Evolutionary conservation across 1,139 yeast species (phyloP), one percentile per base, ranked within the genome.

Genomic region (Yamadazyma friedrichii): DNA sequence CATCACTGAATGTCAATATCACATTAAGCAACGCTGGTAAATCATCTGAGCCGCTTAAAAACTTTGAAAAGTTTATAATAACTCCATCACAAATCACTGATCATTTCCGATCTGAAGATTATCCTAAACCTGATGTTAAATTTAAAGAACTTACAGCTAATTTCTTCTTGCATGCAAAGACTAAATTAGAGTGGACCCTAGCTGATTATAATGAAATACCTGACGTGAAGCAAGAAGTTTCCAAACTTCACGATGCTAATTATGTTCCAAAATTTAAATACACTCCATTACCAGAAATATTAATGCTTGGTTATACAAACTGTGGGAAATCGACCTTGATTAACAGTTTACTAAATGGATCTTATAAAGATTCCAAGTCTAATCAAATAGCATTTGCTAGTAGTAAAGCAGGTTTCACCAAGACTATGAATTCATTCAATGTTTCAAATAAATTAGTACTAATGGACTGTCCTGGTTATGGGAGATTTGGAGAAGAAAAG

Each of bases 391-490:
- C 87, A 3, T 75, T 59, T 50, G 79, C 78, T 3, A 82, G 84
- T 4, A 71, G 65, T 41, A 67, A 70, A 40, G 88, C 89, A 0
- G 95, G 95, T 1, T 86, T 67, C 54, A 88, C 97, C 1, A 81
- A 83, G 52, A 82, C 93, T 4, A 62, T 88, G 54, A 86, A 85
- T 53, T 82, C 88, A 48, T 88, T 74, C 61, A 84, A 80, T 42
- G 63, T 88, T 15, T 84, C 84, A 1, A 76, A 78, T 36, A 68
- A 74, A 45, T 67, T 88, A 36, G 65, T 88, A 43, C 54, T 88
- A 6, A 76, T 88, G 2, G 97, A 88, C 56, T 78, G 88, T 30
- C 96, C 97, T 0, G 97, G 97, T 0, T 88, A 88, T 56, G 97
- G 97, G 2, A 68, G 62, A 17, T 76, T 68, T 51, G 89, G 83